These are phyloP conservation scores for Huntiella abstrusa DNA, from an alignment of 2,329 filamentous ascomycete species.

Conservation along the genomic window DNA sequence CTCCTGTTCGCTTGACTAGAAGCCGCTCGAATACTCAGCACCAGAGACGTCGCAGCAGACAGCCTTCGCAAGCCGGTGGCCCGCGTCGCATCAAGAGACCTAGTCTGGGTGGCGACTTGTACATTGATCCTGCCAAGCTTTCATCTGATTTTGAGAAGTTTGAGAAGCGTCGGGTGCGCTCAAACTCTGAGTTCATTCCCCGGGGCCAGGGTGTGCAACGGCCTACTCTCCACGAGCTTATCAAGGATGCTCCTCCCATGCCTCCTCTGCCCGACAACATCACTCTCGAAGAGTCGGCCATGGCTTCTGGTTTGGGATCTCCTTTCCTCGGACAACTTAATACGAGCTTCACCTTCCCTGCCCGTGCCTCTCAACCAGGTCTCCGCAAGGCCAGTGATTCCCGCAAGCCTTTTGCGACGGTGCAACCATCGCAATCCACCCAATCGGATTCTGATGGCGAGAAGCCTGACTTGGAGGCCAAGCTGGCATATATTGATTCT, in stretches of 20 bases:
- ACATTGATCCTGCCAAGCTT: conserved; percentile 24
- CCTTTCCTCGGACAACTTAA: conserved; percentile 30
- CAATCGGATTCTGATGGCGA: conserved; percentile 17
- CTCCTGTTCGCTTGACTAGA: conserved; percentile 30
- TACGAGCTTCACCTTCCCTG: conserved; percentile 42
- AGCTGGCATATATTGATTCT: conserved; percentile 39
- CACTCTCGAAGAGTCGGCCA: conserved; percentile 6
- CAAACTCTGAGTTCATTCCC: conserved; percentile 10
- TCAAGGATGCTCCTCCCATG: conserved; percentile 14
- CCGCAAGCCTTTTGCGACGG: conserved; percentile 36
- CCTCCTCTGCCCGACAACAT: conserved; percentile 5
- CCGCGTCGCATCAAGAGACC: conserved; percentile 32
- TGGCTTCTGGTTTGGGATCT: conserved; percentile 33
- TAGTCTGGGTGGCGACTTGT: conserved; percentile 35
- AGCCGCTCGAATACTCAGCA: conserved; percentile 37
- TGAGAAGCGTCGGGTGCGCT: conserved; percentile 6
- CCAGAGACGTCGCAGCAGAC: conserved; percentile 25
- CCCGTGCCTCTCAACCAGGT: conserved; percentile 29
- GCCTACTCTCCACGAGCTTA: conserved; percentile 24
- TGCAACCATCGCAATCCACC: conserved; percentile 14
- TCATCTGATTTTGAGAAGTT: conserved; percentile 13
- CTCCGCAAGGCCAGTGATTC: conserved; percentile 18
- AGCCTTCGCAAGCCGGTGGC: conserved; percentile 20
- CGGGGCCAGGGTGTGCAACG: conserved; percentile 23
- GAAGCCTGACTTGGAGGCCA: conserved; percentile 28